Conservation (phyloP, 345 rosid genomes). For the Aquilaria sinensis region DNA sequence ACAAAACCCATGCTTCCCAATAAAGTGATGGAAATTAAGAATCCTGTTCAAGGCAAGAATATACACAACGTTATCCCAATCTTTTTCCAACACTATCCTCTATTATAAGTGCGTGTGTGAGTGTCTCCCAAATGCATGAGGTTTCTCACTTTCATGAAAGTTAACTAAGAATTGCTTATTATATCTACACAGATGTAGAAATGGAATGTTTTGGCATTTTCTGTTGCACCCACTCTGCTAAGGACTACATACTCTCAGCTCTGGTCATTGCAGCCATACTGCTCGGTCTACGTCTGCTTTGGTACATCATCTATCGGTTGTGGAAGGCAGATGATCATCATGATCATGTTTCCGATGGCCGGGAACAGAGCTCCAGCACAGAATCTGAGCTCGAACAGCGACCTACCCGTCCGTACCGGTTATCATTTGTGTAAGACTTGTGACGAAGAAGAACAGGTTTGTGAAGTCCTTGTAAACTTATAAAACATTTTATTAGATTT, state of each 20-base stretch:
- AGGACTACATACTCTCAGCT: constrained; percentile 24
- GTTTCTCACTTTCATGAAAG: too few relatives aligned
- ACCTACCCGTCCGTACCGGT: not conserved
- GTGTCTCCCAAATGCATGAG: too few relatives aligned
- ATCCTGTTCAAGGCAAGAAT: too few relatives aligned
- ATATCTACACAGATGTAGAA: too few relatives aligned
- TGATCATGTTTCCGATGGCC: not conserved
- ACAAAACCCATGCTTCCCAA: too few relatives aligned
- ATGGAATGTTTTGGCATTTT: too few relatives aligned
- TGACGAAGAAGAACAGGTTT: not conserved
- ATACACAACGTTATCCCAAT: too few relatives aligned
- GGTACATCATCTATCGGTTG: constrained; percentile 21
- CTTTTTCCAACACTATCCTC: too few relatives aligned
- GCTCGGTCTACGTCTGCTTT: constrained; percentile 21
- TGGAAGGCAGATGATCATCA: constrained; percentile 15
- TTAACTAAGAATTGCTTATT: too few relatives aligned
- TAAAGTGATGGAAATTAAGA: too few relatives aligned
- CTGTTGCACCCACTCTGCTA: not conserved
- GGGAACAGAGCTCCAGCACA: not conserved
- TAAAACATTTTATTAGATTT: too few relatives aligned
- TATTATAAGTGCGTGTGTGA: too few relatives aligned
- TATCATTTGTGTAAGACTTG: not conserved
- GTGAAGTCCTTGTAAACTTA: not conserved
- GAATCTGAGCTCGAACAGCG: not conserved
- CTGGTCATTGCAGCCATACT: constrained; percentile 27